Base-by-base conservation (phyloP, 1,139 yeast species). In the Geotrichum siamense region DNA sequence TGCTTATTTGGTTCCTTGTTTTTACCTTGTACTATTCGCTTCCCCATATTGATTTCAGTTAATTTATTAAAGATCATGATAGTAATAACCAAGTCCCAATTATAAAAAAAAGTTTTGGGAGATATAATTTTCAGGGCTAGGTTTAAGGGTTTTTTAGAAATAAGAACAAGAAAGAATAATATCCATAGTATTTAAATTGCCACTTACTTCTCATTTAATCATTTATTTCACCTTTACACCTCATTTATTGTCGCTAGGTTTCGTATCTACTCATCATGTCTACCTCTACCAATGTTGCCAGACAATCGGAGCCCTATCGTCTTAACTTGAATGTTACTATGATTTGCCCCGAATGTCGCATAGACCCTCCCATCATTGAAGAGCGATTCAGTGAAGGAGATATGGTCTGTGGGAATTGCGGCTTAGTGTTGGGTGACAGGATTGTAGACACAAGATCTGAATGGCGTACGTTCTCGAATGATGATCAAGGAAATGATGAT, bases 371-470 rank as follows among this genome's bases (percentile, higher is more conserved):
- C 2, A 96, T 91, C 59, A 73, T 91, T 53, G 85, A 89, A 31
- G 98, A 91, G 67, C 71, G 97, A 56, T 93, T 89, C 59, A 82
- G 94, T 55, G 97, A 91, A 64, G 98, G 98, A 23, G 98, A 91
- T 64, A 87, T 91, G 58, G 96, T 91, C 19, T 91, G 98, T 69
- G 97, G 96, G 9, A 75, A 89, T 55, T 91, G 98, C 69, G 98
- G 97, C 19, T 71, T 91, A 49, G 98, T 91, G 2, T 73, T 91
- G 25, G 86, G 95, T 55, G 95, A 87, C 61, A 72, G 94, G 53
- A 82, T 91, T 44, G 95, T 91, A 27, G 98, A 91, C 60, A 89
- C 96, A 4, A 73, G 98, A 55, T 85, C 96, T 1, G 98, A 91
- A 70, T 91, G 98, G 98, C 84, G 98, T 71, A 91, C 98, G 1